Base-by-base conservation (phyloP, 2,329 filamentous ascomycete species). In the Trichoderma sp. region DNA sequence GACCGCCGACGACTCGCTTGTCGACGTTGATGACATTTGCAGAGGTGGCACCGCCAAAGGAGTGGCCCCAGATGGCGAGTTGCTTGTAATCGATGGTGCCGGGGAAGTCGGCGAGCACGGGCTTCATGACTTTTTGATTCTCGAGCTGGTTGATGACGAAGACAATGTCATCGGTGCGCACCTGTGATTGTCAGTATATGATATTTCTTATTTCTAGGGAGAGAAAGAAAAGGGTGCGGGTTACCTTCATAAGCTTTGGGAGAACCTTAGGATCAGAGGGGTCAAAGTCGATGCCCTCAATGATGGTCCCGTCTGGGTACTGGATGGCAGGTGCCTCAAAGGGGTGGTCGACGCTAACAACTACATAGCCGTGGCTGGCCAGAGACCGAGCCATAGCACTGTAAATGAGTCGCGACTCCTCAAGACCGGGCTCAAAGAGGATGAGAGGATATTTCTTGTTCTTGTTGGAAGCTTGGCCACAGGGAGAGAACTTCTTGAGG, bases 261-360 rank as follows among this genome's bases (percentile, higher is more conserved):
- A 82, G 75, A 2, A 41, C 76, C 0, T 74, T 33, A 12, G 53
- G 59, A 45, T 78, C 75, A 35, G 76, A 75, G 31, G 64, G 62
- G 4, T 78, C 76, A 24, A 67, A 75, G 45, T 80, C 77, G 3
- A 74, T 75, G 1, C 80, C 75, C 73, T 79, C 79, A 9, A 83
- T 79, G 12, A 84, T 76, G 1, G 81, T 81, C 4, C 84, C 87
- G 73, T 88, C 81, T 0, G 87, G 85, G n/a, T 87, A 88, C 73
- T 88, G 84, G 9, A 89, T 83, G 24, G 87, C 81, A 0, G 79
- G 75, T 0, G 85, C 82, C 65, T 89, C 87, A 65, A 86, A 85
- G 0, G 88, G 84, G 68, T 89, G 88, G 74, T 90, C 88, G 29
- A 90, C 80, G 0, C 87, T 81, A 14, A 88, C 80, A 3, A 90